These are phyloP conservation scores for Diaporthe eres DNA, from an alignment of 2,329 filamentous ascomycete species.

Conservation along the genomic window DNA sequence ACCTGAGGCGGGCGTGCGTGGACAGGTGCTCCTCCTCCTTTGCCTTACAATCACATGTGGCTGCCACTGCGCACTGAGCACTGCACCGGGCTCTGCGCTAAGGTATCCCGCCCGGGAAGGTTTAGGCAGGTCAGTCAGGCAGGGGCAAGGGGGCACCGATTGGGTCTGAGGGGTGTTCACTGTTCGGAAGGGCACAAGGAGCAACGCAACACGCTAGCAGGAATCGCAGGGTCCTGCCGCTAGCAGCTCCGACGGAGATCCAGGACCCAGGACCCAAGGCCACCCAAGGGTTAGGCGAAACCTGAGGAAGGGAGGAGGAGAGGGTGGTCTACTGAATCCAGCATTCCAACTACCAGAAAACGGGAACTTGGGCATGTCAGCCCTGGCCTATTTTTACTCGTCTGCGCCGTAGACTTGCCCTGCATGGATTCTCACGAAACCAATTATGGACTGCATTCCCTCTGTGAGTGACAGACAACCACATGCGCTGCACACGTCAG, in stretches of 20 bases:
- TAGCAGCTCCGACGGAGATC: neutral
- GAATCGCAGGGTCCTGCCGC: slow-evolving; percentile 23
- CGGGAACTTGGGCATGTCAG: neutral
- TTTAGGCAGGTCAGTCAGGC: neutral
- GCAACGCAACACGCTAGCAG: slow-evolving; percentile 18
- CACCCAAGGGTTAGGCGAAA: neutral
- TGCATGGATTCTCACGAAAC: neutral
- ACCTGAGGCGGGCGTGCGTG: neutral
- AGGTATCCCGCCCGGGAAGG: neutral
- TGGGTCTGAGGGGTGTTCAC: neutral
- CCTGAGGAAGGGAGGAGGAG: neutral
- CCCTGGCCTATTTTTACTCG: slow-evolving; percentile 1
- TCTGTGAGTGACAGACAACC: neutral
- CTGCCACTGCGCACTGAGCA: slow-evolving; percentile 2
- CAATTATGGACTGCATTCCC: neutral
- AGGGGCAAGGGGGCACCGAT: slow-evolving; percentile 9
- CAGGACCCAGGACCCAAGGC: neutral
- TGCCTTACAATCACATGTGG: slow-evolving; percentile 10
- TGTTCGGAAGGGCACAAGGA: neutral
- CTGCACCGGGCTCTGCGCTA: neutral
- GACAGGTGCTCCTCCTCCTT: neutral
- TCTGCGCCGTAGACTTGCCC: neutral
- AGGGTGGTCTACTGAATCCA: neutral
- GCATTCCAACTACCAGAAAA: slow-evolving; percentile 5
- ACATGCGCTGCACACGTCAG: neutral